Evolutionary conservation across 148 eudicot species (phyloP), one percentile per base, ranked within the genome.

Genomic region (Dianthus caryophyllus): DNA sequence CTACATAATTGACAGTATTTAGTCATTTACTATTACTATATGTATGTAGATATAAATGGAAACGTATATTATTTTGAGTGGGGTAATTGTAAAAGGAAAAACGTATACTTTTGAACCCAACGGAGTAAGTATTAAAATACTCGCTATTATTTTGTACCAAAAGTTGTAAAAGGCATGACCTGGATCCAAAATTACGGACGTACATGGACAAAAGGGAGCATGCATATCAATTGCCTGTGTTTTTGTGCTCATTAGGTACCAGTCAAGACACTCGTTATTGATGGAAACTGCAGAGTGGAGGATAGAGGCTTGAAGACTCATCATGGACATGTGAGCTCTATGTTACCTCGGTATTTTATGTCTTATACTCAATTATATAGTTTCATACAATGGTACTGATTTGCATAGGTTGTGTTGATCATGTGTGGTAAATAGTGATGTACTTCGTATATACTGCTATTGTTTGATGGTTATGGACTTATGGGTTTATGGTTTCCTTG

Each of bases 251-350:
- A 50, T 29, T 69, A 89, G 93, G 96, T 85, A 52, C 98, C 98
- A 12, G 87, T 89, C 71, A 89, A 89, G 85, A 87, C 94, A 50
- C 84, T 92, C 72, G 86, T 89, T 58, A 89, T 92, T 57, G 98
- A 92, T 80, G 98, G 98, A 67, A 92, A 89, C 77, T 92, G 96
- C 70, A 83, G 98, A 73, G 99, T 95, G 81, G 99, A 95, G 87
- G 99, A 95, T 58, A 83, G 96, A 74, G 99, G 99, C 64, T 75
- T 95, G 87, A 95, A 95, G 86, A 88, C 97, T 25, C 99, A 95
- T 71, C 90, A 95, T 82, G 99, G 99, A 78, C 97, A 95, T 86
- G 97, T 95, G 83, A 86, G 96, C 70, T 71, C 31, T 70, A 26
- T 66, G 44, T 68, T 75, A 49, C 59, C 41, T 61, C 62, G 16